Evolutionary conservation across 2,329 filamentous ascomycete species (phyloP), one percentile per base, ranked within the genome.

Genomic region (Colletotrichum sidae): DNA sequence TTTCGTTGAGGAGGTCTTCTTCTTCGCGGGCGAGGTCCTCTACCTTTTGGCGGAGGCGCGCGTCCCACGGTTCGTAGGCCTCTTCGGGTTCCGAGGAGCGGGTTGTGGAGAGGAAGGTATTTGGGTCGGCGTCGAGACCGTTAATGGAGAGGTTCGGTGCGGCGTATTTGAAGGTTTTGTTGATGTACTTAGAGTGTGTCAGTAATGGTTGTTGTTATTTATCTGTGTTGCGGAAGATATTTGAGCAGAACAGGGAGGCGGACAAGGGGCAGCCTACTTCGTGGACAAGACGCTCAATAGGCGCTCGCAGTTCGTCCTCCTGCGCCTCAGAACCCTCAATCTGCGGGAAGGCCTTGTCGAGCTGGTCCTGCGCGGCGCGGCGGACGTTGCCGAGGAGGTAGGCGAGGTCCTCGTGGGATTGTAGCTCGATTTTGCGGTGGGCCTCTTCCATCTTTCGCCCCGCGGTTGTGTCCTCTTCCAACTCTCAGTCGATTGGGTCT

Each of bases 381-480:
- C 89, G 88, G 68, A 92, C 87, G 73, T 92, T 92, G 69, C 84
- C 79, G 71, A 92, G 84, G 35, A 95, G 85, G 77, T 90, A 92
- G 60, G 84, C 79, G 39, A 94, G 84, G 78, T 95, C 92, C 53
- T 90, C 88, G 46, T 88, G 86, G n/a, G 86, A 85, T 79, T 94
- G 92, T 55, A 95, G 87, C 79, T 94, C 92, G 76, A 95, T 91
- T 79, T 89, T 91, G 75, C 92, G 89, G 77, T 93, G 88, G 69
- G 77, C 77, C 42, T 80, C 75, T 71, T 66, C 76, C 76, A 79
- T 79, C 65, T 41, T 41, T 41, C 13, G 38, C 38, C 25, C 25
- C 25, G 25, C 25, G 25, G 25, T 25, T 25, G 25, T 25, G 25
- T 25, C 25, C 25, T 25, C 25, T 25, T 25, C 25, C 25, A 25